Evolutionary conservation across 2,329 filamentous ascomycete genomes (phyloP), one percentile per base, ranked within the genome.

Genomic region (Lasiodiplodia hormozganensis): DNA sequence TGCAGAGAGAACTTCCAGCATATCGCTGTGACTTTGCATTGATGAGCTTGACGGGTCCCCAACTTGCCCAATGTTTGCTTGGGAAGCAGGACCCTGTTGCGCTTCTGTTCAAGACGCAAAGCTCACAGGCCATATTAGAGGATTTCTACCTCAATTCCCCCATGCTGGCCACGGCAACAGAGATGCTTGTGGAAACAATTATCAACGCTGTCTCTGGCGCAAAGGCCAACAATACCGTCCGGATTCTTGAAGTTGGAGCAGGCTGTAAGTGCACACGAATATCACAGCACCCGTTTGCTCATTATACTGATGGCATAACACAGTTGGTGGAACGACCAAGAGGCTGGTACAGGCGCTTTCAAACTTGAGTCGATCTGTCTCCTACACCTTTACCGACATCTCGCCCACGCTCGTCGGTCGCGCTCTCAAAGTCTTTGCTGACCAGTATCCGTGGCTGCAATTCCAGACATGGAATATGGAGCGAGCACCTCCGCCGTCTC

Each of bases 121-220:
- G 49, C 5, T 68, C 71, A 4, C 56, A 60, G 28, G 62, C 70
- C 8, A 69, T 72, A 25, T 51, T 74, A 53, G 72, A 69, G 28
- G 68, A 70, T 21, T 71, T 68, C 52, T 74, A 74, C 53, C 53
- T 28, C n/a, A 68, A 69, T 53, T 70, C 71, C 2, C 72, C 72
- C 3, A 74, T 74, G 71, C 49, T 73, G 10, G 67, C 71, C 10
- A 71, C 72, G 4, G 38, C 69, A 21, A 73, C 71, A 10, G 68
- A 70, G 10, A 54, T 70, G 38, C 70, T 74, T 31, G 58, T 69
- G 4, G 65, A 34, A 2, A 28, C 5, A 2, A 5, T 53, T 1
- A 23, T 8, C 14, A 18, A 28, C 18, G 14, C 51, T 18, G 21
- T 43, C 14, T 43, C 38, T 18, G 16, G 4, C 12, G 18, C 25